Evolutionary conservation across 495 filamentous ascomycete genomes (phyloP), one percentile per base, ranked within the genome.

Genomic region (Annulohypoxylon moriforme): DNA sequence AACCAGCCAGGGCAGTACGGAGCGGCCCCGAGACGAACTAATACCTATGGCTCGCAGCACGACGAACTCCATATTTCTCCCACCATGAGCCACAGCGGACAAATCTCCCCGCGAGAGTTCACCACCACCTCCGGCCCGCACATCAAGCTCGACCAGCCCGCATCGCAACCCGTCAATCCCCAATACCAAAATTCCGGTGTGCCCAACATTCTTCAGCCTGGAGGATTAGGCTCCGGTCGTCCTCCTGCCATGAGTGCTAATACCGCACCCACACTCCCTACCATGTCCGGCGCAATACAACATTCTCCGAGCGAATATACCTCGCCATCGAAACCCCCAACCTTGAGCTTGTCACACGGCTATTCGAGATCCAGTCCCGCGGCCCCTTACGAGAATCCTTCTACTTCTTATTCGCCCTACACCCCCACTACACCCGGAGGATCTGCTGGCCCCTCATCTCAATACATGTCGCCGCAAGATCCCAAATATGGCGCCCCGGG

Each of bases 321-420:
- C 8, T 87, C 89, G 16, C 89, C 91, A 31, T 86, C 88, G 16
- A 91, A 93, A 62, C 84, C 91, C 4, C 87, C 86, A 67, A 86
- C 87, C 62, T 79, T 89, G 70, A 84, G 78, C 66, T 72, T 85
- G 50, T 90, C 89, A 68, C 88, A 92, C 67, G 83, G 80, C 64
- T 93, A 97, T 79, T 94, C 94, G 44, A 86, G 93, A 61, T 96
- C 93, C 38, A 97, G 93, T 77, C 94, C 94, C 24, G 89, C 91
- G 2, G 91, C 79, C 16, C 64, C 74, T 49, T 85, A 92, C 36
- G 89, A 94, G 55, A 52, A 63, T 11, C 36, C 75, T 22, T 88
- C 92, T 49, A 86, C 89, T 49, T 84, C 89, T 71, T 96, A 95
- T 80, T 85, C 87, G 36, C 89, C 92, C 44, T 94, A 91, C 67